Percentiles rank a stretch among this genome's conserved stretches.
Evolutionary conservation across 768 basidiomycete species (phyloP).

Genomic region (Lentinula guzmanii): DNA sequence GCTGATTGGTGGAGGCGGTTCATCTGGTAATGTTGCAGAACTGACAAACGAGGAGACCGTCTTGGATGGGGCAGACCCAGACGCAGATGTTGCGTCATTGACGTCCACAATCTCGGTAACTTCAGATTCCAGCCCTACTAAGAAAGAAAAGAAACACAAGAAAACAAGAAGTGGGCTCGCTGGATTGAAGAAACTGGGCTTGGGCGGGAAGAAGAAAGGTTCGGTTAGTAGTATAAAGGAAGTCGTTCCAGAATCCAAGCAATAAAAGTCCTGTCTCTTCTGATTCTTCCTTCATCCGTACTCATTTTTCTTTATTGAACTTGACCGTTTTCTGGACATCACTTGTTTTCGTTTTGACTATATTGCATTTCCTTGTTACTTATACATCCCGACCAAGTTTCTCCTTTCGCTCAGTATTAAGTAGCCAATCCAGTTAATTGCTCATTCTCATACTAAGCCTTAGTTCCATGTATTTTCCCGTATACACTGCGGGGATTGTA

Average conservation of each 20-base stretch:
- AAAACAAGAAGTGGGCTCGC: slow-evolving; percentile 56
- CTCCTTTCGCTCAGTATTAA: background rate
- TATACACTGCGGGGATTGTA: background rate
- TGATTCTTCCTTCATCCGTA: background rate
- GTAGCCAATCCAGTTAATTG: slow-evolving; percentile 2
- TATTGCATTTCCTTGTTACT: background rate
- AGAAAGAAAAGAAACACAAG: slow-evolving; percentile 38
- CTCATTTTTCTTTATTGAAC: background rate
- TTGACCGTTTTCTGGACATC: background rate
- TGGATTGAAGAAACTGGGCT: slow-evolving; percentile 49
- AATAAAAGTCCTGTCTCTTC: slow-evolving; percentile 4
- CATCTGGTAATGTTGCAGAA: slow-evolving; percentile 26
- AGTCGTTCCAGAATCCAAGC: slow-evolving; percentile 6
- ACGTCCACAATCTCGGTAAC: slow-evolving; percentile 26
- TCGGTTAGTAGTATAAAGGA: slow-evolving; percentile 43
- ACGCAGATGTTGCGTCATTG: slow-evolving; percentile 31
- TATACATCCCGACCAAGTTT: background rate
- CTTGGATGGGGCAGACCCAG: slow-evolving; percentile 25
- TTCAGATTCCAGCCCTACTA: slow-evolving; percentile 15
- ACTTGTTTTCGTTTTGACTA: background rate
- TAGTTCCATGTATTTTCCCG: background rate
- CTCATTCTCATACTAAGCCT: background rate
- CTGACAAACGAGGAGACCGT: slow-evolving; percentile 20
- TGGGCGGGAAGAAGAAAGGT: slow-evolving; percentile 46
- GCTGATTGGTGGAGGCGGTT: slow-evolving; percentile 52